A percentile compares a stretch with the other conserved stretches of the same genome.
phyloP scores from a whole-genome alignment of 2,329 filamentous ascomycete species.

The Zelopaecilomyces penicillatus region DNA sequence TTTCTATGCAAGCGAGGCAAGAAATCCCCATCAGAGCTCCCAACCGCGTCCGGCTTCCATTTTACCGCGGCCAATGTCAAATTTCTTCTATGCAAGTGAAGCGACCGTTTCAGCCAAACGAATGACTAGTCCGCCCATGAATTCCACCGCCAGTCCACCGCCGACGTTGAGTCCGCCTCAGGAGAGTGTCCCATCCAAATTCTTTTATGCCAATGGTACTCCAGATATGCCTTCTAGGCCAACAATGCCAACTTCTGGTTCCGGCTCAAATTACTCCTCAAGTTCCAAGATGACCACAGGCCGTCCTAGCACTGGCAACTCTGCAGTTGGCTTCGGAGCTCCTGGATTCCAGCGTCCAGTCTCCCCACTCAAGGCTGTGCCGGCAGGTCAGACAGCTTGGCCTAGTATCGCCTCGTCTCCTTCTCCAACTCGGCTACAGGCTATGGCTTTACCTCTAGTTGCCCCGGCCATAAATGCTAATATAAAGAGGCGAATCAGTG shows the following conservation, averaged over 20 bases:
- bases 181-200: constrained; percentile 48
- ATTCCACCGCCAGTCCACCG: constrained; percentile 25
- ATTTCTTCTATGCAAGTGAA: constrained; percentile 52
- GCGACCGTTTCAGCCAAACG: constrained; percentile 31
- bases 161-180: constrained; percentile 22
- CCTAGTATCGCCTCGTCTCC: constrained; percentile 11
- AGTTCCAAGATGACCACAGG: constrained; percentile 33
- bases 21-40: constrained; percentile 30
- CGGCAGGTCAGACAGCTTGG: constrained; percentile 9
- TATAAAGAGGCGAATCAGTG: constrained; percentile 34
- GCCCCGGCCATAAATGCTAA: constrained; percentile 21
- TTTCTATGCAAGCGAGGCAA: constrained; percentile 82
- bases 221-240: constrained; percentile 37
- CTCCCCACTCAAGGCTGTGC: constrained; percentile 41
- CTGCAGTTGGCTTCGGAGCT: constrained; percentile 12
- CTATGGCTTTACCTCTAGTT: constrained; percentile 26
- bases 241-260: constrained; percentile 26
- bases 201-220: constrained; percentile 66
- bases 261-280: constrained; percentile 39
- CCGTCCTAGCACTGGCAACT: constrained; percentile 29
- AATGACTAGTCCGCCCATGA: constrained; percentile 20
- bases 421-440: constrained; percentile 12
- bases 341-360: constrained; percentile 32
- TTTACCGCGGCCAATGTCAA: constrained; percentile 35
- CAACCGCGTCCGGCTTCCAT: constrained; percentile 31